Evolutionary conservation across 1,139 yeast genomes (phyloP).

Genomic region (Eremothecium coryli): DNA sequence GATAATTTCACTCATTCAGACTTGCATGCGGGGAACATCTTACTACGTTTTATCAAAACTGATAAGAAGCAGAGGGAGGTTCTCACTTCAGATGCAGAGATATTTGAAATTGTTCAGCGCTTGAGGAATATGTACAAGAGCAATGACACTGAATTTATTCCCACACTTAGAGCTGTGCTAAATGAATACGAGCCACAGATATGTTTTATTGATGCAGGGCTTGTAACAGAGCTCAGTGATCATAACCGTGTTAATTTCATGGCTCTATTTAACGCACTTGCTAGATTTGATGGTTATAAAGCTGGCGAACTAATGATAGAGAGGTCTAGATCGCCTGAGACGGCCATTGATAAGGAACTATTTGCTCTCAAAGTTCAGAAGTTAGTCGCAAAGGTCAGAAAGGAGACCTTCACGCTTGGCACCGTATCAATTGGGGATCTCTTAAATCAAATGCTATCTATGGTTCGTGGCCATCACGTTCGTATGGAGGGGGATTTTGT

Average conservation of each 20-base stretch:
- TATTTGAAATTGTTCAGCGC: constrained; percentile 40
- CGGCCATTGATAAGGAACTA: constrained; percentile 72
- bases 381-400: constrained; percentile 70
- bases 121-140: constrained; percentile 36
- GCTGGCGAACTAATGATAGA: constrained; percentile 96
- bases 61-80: constrained; percentile 32
- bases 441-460: constrained; percentile 71
- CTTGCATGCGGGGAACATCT: constrained; percentile 91
- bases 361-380: constrained; percentile 83
- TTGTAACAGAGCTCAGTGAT: constrained; percentile 80
- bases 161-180: constrained; percentile 41
- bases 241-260: constrained; percentile 74
- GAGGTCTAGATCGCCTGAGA: constrained; percentile 87
- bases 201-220: constrained; percentile 86
- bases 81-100: constrained; percentile 32
- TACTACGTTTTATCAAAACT: constrained; percentile 59
- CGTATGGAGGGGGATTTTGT: constrained; percentile 97
- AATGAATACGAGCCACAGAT: constrained; percentile 70
- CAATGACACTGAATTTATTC: constrained; percentile 40
- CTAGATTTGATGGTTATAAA: constrained; percentile 84
- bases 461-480: constrained; percentile 93
- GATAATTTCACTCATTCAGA: constrained; percentile 96
- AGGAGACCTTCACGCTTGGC: constrained; percentile 86
- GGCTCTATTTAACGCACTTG: constrained; percentile 78
- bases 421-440: constrained; percentile 88